Percentiles rank a stretch among this genome's conserved stretches.
Conservation (phyloP, 2,329 filamentous ascomycete genomes). For the Botrytis elliptica region DNA sequence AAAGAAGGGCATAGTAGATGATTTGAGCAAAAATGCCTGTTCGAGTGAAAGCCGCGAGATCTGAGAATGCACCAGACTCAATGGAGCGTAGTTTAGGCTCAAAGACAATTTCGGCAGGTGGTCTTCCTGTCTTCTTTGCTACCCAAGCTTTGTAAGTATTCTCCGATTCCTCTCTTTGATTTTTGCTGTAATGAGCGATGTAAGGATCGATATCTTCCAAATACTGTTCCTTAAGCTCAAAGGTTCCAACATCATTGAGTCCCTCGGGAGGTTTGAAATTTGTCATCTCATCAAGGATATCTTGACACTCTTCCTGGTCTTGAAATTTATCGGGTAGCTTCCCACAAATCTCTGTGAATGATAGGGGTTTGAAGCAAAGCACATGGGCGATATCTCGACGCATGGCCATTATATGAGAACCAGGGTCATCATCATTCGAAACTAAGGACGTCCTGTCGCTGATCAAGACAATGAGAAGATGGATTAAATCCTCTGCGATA, state of each 20-base stretch:
- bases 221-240: constrained; percentile 84
- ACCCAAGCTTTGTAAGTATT: constrained; percentile 82
- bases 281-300: constrained; percentile 82
- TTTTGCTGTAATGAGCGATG: constrained; percentile 93
- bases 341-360: constrained; percentile 85
- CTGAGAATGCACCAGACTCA: constrained; percentile 70
- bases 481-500: constrained; percentile 92
- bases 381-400: constrained; percentile 90
- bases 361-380: constrained; percentile 92
- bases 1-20: constrained; percentile 83
- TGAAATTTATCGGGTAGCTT: constrained; percentile 87
- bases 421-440: constrained; percentile 62
- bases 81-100: constrained; percentile 82
- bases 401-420: constrained; percentile 68
- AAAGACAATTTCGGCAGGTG: constrained; percentile 80
- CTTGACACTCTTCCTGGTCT: constrained; percentile 84
- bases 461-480: constrained; percentile 85
- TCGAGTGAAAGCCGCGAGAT: constrained; percentile 75
- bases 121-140: constrained; percentile 82
- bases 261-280: constrained; percentile 89
- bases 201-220: constrained; percentile 92
- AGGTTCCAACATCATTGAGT: constrained; percentile 87
- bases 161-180: constrained; percentile 94
- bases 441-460: constrained; percentile 84
- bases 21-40: constrained; percentile 87